phyloP scores from a whole-genome alignment of 176 grass and related monocot species.

The Lolium perenne region DNA sequence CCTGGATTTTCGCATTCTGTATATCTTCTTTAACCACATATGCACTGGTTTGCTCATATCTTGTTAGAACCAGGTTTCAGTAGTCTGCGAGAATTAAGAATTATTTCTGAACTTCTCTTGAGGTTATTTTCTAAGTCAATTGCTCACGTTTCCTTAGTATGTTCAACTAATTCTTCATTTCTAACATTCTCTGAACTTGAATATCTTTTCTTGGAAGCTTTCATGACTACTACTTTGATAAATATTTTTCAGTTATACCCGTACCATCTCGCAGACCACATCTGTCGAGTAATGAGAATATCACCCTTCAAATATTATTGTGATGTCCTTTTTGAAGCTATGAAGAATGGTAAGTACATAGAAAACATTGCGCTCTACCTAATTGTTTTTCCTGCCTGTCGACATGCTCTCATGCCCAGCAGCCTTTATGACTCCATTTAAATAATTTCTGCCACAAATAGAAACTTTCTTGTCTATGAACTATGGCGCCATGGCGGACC shows the following conservation, averaged over 20 bases:
- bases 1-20: not conserved
- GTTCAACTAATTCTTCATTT: not conserved
- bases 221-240: conserved; percentile 30
- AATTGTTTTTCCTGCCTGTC: conserved; percentile 13
- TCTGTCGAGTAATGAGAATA: conserved; percentile 85
- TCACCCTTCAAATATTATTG: conserved; percentile 94
- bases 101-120: too few relatives aligned
- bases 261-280: conserved; percentile 85
- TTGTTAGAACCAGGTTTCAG: not conserved
- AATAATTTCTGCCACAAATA: not conserved
- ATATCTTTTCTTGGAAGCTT: not conserved
- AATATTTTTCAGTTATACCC: conserved; percentile 82
- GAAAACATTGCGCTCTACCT: conserved; percentile 2
- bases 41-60: not conserved
- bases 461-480: not conserved
- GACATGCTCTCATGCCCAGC: not conserved
- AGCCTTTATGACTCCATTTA: too few relatives aligned
- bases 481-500: too few relatives aligned
- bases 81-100: too few relatives aligned
- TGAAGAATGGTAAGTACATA: conserved; percentile 83
- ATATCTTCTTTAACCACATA: not conserved
- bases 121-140: too few relatives aligned
- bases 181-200: not conserved
- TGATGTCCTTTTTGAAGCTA: conserved; percentile 91
- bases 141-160: too few relatives aligned